Evolutionary conservation across 495 filamentous ascomycete species (phyloP).

Genomic region (Penicillium turbatum): DNA sequence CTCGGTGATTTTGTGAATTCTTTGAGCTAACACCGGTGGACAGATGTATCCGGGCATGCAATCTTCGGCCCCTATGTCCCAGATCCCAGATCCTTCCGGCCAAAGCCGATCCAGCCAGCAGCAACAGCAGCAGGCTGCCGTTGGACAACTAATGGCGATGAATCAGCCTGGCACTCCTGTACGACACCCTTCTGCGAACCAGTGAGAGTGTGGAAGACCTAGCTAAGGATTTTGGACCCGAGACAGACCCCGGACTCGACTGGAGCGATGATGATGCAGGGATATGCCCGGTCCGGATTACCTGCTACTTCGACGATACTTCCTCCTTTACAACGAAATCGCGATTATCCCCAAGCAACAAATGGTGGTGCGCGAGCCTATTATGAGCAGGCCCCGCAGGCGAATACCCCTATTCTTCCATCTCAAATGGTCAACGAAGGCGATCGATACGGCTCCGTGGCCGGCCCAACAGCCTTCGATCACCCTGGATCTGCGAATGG

Average conservation of each 20-base stretch:
- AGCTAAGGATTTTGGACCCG: constrained; percentile 26
- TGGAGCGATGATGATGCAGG: constrained; percentile 40
- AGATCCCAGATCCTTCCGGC: constrained; percentile 37
- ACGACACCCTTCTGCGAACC: constrained; percentile 33
- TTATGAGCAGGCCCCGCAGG: constrained; percentile 35
- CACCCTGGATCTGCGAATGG: constrained; percentile 33
- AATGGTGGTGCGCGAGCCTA: constrained; percentile 35
- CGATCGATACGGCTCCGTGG: constrained; percentile 33
- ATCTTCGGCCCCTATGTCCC: constrained; percentile 29
- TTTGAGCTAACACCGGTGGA: background rate
- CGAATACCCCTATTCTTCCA: constrained; percentile 38
- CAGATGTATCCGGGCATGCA: constrained; percentile 38
- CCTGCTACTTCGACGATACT: constrained; percentile 33
- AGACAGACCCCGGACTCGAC: constrained; percentile 40
- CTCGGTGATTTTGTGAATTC: background rate
- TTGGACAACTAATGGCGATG: constrained; percentile 41
- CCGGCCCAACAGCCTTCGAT: constrained; percentile 29
- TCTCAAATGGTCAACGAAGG: constrained; percentile 38
- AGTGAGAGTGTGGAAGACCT: constrained; percentile 23
- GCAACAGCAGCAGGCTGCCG: constrained; percentile 32
- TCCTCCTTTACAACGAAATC: constrained; percentile 38
- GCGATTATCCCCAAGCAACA: constrained; percentile 30
- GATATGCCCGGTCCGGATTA: constrained; percentile 37
- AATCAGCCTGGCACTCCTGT: constrained; percentile 44
- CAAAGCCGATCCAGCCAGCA: constrained; percentile 34